phyloP scores from a whole-genome alignment of 179 eudicot genomes.

The Silene noctiflora region DNA sequence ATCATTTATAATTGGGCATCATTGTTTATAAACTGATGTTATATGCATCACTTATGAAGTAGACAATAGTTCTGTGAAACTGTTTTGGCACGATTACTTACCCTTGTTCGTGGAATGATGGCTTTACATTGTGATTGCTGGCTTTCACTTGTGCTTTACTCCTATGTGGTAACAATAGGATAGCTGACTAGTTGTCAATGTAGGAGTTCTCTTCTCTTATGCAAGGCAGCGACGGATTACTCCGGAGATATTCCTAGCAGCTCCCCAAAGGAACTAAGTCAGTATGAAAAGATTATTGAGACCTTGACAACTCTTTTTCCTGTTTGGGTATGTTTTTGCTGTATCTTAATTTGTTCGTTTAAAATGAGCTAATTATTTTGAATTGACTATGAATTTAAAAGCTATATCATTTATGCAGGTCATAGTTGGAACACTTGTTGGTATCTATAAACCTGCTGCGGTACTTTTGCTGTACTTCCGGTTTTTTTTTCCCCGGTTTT shows the following conservation, averaged over 20 bases:
- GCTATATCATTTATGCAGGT: constrained; percentile 50
- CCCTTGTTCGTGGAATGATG: background rate
- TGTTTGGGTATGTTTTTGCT: constrained; percentile 64
- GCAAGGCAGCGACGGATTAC: constrained; percentile 75
- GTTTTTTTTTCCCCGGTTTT: too few species aligned
- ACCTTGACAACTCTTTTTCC: constrained; percentile 94
- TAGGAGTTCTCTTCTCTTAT: constrained; percentile 52
- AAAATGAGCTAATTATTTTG: background rate
- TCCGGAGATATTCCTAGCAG: constrained; percentile 69
- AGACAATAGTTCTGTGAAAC: background rate
- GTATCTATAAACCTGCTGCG: constrained; percentile 88
- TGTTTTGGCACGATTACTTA: background rate
- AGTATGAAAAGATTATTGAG: constrained; percentile 85
- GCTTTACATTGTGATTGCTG: background rate
- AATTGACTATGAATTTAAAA: constrained; percentile 12
- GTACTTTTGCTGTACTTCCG: constrained; percentile 38
- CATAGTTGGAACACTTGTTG: constrained; percentile 77
- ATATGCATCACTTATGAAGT: background rate
- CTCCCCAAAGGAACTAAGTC: constrained; percentile 50
- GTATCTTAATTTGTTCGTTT: background rate
- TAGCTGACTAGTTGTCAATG: constrained; percentile 27
- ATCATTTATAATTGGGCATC: background rate
- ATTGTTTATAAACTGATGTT: background rate
- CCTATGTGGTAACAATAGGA: background rate
- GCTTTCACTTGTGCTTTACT: background rate